phyloP scores from a whole-genome alignment of 2,329 filamentous ascomycete species.

The Fusarium equiseti region DNA sequence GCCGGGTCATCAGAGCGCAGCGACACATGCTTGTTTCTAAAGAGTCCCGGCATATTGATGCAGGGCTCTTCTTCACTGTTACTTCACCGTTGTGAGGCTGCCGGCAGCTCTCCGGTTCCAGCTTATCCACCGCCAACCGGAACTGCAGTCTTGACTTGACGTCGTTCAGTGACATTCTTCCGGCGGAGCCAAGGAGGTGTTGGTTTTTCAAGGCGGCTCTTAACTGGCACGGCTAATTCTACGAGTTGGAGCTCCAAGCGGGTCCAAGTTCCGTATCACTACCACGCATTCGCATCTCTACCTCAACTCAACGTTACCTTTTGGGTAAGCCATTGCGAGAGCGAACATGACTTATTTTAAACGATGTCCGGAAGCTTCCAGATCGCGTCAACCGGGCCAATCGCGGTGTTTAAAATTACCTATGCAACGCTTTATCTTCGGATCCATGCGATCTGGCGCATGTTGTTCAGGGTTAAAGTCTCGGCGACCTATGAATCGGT shows the following conservation, averaged over 20 bases:
- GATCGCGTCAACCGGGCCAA: slow-evolving; percentile 44
- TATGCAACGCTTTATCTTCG: slow-evolving; percentile 28
- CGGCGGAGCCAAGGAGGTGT: slow-evolving; percentile 37
- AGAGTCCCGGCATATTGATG: slow-evolving; percentile 30
- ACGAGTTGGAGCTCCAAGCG: slow-evolving; percentile 34
- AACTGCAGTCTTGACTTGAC: slow-evolving; percentile 13
- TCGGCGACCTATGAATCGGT: slow-evolving; percentile 11
- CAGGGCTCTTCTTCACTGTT: slow-evolving; percentile 10
- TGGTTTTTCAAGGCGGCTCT: slow-evolving; percentile 37
- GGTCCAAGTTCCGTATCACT: slow-evolving; percentile 33
- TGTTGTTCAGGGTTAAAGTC: slow-evolving; percentile 15
- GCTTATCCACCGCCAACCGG: slow-evolving; percentile 31
- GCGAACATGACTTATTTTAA: slow-evolving; percentile 13
- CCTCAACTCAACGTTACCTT: slow-evolving; percentile 16
- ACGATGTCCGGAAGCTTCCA: slow-evolving; percentile 18
- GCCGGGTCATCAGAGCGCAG: slow-evolving; percentile 6
- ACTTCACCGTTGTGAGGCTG: slow-evolving; percentile 5
- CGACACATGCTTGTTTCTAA: slow-evolving; percentile 19
- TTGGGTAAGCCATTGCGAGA: slow-evolving; percentile 27
- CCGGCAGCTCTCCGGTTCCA: slow-evolving; percentile 39
- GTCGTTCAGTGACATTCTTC: slow-evolving; percentile 38
- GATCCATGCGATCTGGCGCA: slow-evolving; percentile 20
- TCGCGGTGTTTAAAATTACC: slow-evolving; percentile 26
- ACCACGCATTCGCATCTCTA: slow-evolving; percentile 33
- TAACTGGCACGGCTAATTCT: slow-evolving; percentile 48